Percentiles rank a stretch among this genome's conserved stretches.
Evolutionary conservation across 768 basidiomycete genomes (phyloP).

Genomic region (Boletus sensibilis): DNA sequence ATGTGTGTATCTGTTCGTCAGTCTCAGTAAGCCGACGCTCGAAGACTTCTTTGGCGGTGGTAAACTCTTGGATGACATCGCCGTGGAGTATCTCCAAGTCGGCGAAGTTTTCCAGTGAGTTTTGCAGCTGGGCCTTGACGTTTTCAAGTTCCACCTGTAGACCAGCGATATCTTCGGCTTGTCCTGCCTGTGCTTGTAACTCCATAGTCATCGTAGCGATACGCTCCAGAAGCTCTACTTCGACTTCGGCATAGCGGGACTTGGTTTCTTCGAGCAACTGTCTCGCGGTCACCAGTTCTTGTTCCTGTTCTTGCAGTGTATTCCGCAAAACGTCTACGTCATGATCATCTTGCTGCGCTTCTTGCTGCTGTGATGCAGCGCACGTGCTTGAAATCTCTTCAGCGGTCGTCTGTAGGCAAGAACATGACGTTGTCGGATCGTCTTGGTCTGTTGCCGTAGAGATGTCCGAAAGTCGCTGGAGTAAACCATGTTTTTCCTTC

Average conservation of each 20-base stretch:
- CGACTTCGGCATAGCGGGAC: conserved; percentile 33
- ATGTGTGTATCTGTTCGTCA: conserved; percentile 19
- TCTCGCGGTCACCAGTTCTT: conserved; percentile 37
- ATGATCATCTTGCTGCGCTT: conserved; percentile 4
- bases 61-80: conserved; percentile 26
- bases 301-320: conserved; percentile 36
- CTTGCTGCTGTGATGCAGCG: background rate
- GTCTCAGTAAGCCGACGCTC: conserved; percentile 30
- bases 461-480: conserved; percentile 9
- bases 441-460: background rate
- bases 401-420: background rate
- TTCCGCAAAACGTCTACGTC: conserved; percentile 39
- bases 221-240: conserved; percentile 34
- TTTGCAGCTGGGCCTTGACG: conserved; percentile 21
- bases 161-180: conserved; percentile 17
- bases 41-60: conserved; percentile 28
- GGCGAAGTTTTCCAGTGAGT: conserved; percentile 22
- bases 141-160: conserved; percentile 29
- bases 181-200: conserved; percentile 9
- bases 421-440: background rate
- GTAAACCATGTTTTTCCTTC: conserved; percentile 12
- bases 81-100: conserved; percentile 29
- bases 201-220: conserved; percentile 21
- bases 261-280: conserved; percentile 34
- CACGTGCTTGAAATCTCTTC: background rate